A percentile compares a stretch with the other conserved stretches of the same genome.
phyloP scores from a whole-genome alignment of 441 rosid genomes.

The Brassica balearica region DNA sequence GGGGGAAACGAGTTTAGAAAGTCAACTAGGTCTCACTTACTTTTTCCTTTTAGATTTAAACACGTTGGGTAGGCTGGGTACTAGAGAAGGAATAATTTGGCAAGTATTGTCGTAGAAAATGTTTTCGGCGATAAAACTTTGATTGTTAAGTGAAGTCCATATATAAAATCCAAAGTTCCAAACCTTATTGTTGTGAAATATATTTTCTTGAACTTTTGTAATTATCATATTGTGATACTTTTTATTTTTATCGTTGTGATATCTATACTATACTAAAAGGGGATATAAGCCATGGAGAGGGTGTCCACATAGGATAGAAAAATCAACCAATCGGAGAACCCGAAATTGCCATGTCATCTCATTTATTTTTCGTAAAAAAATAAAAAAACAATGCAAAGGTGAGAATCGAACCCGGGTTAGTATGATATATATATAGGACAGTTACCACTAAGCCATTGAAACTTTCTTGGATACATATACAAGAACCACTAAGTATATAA shows the following conservation, averaged over 20 bases:
- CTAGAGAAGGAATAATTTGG: background rate
- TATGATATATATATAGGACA: too few relatives aligned
- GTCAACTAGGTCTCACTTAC: background rate
- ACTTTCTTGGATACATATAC: too few relatives aligned
- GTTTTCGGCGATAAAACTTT: background rate
- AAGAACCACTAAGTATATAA: too few relatives aligned
- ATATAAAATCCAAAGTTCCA: background rate
- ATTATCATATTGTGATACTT: constrained; percentile 1
- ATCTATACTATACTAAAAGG: too few relatives aligned
- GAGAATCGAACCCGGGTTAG: too few relatives aligned
- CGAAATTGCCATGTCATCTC: too few relatives aligned
- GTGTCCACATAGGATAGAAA: too few relatives aligned
- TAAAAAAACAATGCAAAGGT: too few relatives aligned
- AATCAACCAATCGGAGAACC: too few relatives aligned
- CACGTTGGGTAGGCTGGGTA: background rate
- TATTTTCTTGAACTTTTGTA: background rate
- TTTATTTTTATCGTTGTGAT: background rate
- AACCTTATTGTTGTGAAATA: background rate
- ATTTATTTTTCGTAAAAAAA: too few relatives aligned
- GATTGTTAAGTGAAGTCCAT: background rate
- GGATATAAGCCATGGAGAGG: too few relatives aligned
- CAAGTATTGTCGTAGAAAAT: background rate
- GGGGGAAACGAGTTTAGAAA: background rate
- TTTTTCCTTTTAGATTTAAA: background rate
- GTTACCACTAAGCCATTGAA: too few relatives aligned